phyloP scores from a whole-genome alignment of 305 asterid species.

The Rubia occidens region DNA sequence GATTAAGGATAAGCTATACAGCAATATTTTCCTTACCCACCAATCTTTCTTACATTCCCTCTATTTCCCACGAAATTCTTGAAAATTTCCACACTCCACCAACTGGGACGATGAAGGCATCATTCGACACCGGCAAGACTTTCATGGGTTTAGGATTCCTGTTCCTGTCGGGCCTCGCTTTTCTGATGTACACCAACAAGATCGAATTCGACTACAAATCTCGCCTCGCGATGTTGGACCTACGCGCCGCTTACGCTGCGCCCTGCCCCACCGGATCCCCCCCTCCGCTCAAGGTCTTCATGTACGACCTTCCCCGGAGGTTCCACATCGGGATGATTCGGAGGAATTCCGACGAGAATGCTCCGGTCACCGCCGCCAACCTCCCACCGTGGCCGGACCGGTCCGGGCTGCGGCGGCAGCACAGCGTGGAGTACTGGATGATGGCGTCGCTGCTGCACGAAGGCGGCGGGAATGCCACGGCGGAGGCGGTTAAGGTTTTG shows the following conservation, averaged over 20 bases:
- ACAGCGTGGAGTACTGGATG: conserved; percentile 52
- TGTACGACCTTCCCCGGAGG: conserved; percentile 72
- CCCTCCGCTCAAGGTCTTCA: conserved; percentile 46
- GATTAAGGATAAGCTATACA: no score
- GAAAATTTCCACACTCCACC: no score
- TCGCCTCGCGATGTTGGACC: conserved; percentile 8
- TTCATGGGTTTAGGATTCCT: conserved; percentile 8
- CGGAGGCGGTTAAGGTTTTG: conserved; percentile 41
- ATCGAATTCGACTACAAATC: conserved; percentile 20
- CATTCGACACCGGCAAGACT: conserved; percentile 1
- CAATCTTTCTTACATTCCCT: neutral
- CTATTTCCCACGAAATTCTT: neutral
- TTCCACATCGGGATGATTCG: conserved; percentile 57
- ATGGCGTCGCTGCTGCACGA: conserved; percentile 33
- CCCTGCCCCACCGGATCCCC: conserved; percentile 34
- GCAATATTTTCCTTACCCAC: neutral
- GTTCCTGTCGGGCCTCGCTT: conserved; percentile 6
- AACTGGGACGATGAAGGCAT: neutral
- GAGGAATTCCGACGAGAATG: neutral
- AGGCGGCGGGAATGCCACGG: conserved; percentile 11
- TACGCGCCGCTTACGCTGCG: conserved; percentile 12
- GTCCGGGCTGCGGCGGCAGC: conserved; percentile 37
- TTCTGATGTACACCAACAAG: conserved; percentile 9
- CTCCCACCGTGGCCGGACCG: conserved; percentile 35
- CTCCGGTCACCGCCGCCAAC: conserved; percentile 25